phyloP scores from a whole-genome alignment of 2,329 filamentous ascomycete species.

The Lecanicillium sp. region DNA sequence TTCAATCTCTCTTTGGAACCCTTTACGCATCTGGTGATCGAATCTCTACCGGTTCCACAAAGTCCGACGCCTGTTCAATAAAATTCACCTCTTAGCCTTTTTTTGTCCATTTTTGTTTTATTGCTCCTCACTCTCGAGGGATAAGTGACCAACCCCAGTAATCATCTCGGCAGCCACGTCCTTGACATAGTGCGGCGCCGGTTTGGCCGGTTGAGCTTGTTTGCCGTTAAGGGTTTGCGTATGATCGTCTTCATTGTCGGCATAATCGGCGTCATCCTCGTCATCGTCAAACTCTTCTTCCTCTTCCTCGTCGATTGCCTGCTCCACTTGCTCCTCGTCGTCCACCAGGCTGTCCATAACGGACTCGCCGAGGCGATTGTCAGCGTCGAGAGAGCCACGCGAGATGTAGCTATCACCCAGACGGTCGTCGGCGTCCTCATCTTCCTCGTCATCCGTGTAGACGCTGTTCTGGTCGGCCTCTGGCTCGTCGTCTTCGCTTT shows the following conservation, averaged over 20 bases:
- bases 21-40: constrained; percentile 11
- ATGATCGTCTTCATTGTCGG: constrained; percentile 34
- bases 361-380: constrained; percentile 21
- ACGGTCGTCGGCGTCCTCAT: constrained; percentile 31
- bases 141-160: constrained; percentile 49
- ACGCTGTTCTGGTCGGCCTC: constrained; percentile 34
- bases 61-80: constrained; percentile 8
- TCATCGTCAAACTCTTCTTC: constrained; percentile 33
- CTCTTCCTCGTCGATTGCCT: constrained; percentile 29
- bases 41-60: constrained; percentile 20
- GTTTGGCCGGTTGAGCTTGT: constrained; percentile 11
- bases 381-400: constrained; percentile 38
- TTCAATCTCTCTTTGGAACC: constrained; percentile 1
- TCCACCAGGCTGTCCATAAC: constrained; percentile 20
- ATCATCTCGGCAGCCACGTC: constrained; percentile 51
- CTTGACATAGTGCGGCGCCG: constrained; percentile 20
- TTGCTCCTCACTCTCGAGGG: constrained; percentile 32
- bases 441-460: constrained; percentile 37
- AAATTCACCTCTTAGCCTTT: constrained; percentile 3
- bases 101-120: constrained; percentile 10
- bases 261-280: constrained; percentile 25
- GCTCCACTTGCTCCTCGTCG: constrained; percentile 33
- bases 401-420: constrained; percentile 51
- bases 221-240: constrained; percentile 17
- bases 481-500: constrained; percentile 52